Evolutionary conservation across 257 asterid genomes (phyloP), one percentile per base, ranked within the genome.

Genomic region (Echites panduratus): DNA sequence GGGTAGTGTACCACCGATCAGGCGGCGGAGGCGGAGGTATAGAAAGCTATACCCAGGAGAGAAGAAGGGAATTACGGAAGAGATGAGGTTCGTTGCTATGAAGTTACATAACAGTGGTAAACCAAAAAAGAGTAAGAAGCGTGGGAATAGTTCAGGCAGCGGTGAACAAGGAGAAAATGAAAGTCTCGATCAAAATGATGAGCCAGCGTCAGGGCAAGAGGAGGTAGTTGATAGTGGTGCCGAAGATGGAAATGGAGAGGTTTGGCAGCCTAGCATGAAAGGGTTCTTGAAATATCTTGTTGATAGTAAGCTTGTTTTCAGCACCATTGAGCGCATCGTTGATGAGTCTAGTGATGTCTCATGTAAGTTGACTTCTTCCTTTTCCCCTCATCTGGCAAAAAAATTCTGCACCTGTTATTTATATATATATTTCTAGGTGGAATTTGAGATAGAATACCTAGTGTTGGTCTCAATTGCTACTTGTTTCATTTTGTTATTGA

Each of bases 31-130:
- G 69, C 80, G 83, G 79, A 82, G 96, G 80, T 94, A 91, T 66
- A 75, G 98, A 82, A 91, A 89, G 83, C 84, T 75, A 83, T 89
- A 82, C 74, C 98, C 98, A 22, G 98, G 97, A 20, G 98, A 94
- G 85, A 71, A 52, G 26, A 66, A 82, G 57, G 98, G 98, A 17
- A 89, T 94, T 13, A 84, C 93, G 29, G 97, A 94, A 87, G 98
- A 94, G 81, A 89, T 91, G 97, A 84, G 98, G 71, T 94, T 94
- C 71, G 91, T 94, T 32, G 90, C 97, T 0, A 94, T 94, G 98
- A 91, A 87, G 76, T 86, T 94, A 71, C 79, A 91, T 47, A 94
- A 84, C 65, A 82, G 73, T 61, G 82, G 85, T 41, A 81, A 78
- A 44, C 75, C 71, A 17, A 83, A 74, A 73, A 48, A 72, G 24